Conservation (phyloP, 768 basidiomycete species). For the Neoboletus magnificus region DNA sequence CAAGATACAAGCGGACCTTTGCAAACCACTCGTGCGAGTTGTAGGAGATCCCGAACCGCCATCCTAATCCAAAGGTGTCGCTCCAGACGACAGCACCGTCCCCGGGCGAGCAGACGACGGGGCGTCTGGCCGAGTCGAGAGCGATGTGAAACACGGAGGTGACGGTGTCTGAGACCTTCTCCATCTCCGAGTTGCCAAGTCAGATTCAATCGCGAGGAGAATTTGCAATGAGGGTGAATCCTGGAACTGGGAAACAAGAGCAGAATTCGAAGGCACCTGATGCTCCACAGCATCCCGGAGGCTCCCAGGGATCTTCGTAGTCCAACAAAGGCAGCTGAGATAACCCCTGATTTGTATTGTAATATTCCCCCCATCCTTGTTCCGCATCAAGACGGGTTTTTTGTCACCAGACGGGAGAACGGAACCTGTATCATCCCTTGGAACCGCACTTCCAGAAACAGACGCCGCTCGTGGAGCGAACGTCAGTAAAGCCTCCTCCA, state of each 20-base stretch:
- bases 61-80: constrained; percentile 27
- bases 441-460: background rate
- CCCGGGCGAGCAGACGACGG: constrained; percentile 9
- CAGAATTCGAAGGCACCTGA: background rate
- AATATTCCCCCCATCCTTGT: background rate
- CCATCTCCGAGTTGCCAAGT: constrained; percentile 9
- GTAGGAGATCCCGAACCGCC: constrained; percentile 27
- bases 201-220: background rate
- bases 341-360: background rate
- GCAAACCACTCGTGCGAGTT: constrained; percentile 20
- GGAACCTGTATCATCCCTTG: background rate
- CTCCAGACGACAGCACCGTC: constrained; percentile 19
- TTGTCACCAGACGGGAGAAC: background rate
- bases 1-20: constrained; percentile 24
- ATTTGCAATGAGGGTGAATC: background rate
- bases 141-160: constrained; percentile 25
- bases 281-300: constrained; percentile 5
- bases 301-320: background rate
- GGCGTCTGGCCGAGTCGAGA: constrained; percentile 20
- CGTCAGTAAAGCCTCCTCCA: background rate
- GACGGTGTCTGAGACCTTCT: constrained; percentile 25
- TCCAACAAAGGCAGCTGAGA: constrained; percentile 7
- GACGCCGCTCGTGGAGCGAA: background rate
- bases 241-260: background rate
- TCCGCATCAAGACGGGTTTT: background rate